phyloP scores from a whole-genome alignment of 2,329 filamentous ascomycete genomes.

The Graphilbum ipis-grandicollis region DNA sequence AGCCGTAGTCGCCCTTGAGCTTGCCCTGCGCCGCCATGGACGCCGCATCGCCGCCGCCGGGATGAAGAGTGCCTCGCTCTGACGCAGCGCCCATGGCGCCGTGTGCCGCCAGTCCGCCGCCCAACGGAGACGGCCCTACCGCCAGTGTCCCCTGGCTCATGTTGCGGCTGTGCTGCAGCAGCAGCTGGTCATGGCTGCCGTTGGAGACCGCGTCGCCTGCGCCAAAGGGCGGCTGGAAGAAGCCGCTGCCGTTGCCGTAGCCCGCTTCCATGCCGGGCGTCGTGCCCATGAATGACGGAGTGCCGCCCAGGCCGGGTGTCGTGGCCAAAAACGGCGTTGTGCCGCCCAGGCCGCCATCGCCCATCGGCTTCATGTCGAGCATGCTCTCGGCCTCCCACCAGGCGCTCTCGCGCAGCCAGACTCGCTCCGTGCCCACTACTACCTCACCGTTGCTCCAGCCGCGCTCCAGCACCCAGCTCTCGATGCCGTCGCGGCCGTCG shows the following conservation, averaged over 20 bases:
- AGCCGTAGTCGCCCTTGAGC: constrained; percentile 65
- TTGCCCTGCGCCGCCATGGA: constrained; percentile 24
- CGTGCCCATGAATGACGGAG: constrained; percentile 16
- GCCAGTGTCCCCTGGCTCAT: constrained; percentile 33
- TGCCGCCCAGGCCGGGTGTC: constrained; percentile 13
- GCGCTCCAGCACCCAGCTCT: constrained; percentile 84
- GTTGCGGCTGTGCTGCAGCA: constrained; percentile 45
- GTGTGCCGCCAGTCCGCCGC: not conserved
- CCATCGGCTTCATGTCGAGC: constrained; percentile 63
- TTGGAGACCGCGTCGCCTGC: constrained; percentile 42
- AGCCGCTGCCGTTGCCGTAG: constrained; percentile 53
- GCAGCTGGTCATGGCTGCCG: constrained; percentile 56
- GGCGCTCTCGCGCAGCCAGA: constrained; percentile 86
- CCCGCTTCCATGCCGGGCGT: constrained; percentile 47
- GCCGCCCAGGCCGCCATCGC: constrained; percentile 1
- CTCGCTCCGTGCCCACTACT: constrained; percentile 71
- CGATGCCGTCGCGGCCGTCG: constrained; percentile 80
- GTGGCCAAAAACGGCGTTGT: constrained; percentile 7
- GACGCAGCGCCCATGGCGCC: too few species aligned
- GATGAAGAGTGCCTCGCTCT: too few species aligned
- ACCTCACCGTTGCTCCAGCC: constrained; percentile 98
- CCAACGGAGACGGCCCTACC: constrained; percentile 17
- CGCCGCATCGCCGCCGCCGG: constrained; percentile 31
- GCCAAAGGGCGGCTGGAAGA: constrained; percentile 48
- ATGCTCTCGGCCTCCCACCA: constrained; percentile 98